These are phyloP conservation scores for Trametes sp. DNA, from an alignment of 1,284 basidiomycete genomes.

Conservation along the genomic window DNA sequence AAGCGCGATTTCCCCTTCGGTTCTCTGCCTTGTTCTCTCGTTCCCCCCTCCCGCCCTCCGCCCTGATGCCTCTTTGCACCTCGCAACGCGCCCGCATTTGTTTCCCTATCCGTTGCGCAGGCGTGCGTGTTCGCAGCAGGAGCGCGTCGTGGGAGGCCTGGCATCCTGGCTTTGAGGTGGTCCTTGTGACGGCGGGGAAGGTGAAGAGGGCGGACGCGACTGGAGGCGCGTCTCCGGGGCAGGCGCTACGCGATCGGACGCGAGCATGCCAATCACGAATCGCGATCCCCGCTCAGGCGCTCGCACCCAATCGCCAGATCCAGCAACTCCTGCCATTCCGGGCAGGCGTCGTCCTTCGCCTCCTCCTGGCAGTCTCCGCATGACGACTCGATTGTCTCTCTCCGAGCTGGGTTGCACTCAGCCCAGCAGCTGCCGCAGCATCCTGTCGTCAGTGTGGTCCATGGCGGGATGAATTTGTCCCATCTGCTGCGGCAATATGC, in stretches of 20 bases:
- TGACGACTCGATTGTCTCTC: not conserved
- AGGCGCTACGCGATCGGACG: conserved; percentile 22
- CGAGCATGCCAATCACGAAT: conserved; percentile 16
- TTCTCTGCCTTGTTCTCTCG: conserved; percentile 26
- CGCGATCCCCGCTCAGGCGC: conserved; percentile 10
- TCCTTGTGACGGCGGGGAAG: not conserved
- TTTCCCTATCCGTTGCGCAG: not conserved
- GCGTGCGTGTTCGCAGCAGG: not conserved
- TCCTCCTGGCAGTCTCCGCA: not conserved
- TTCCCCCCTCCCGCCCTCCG: not conserved
- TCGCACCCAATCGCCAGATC: conserved; percentile 32
- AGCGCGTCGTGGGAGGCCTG: not conserved
- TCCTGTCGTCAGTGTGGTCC: not conserved
- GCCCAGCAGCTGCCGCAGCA: not conserved
- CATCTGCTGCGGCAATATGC: not conserved
- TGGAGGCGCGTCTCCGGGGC: not conserved
- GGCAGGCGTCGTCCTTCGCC: conserved; percentile 17
- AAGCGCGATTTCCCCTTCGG: conserved; percentile 18
- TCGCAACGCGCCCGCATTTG: not conserved
- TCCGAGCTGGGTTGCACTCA: not conserved
- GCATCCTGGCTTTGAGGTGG: not conserved
- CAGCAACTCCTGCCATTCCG: conserved; percentile 23
- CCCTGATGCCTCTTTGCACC: not conserved
- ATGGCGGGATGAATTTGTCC: not conserved
- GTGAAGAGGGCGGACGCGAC: not conserved